These are phyloP conservation scores for Pogostemon cablin DNA, from an alignment of 257 asterid genomes.

Conservation along the genomic window DNA sequence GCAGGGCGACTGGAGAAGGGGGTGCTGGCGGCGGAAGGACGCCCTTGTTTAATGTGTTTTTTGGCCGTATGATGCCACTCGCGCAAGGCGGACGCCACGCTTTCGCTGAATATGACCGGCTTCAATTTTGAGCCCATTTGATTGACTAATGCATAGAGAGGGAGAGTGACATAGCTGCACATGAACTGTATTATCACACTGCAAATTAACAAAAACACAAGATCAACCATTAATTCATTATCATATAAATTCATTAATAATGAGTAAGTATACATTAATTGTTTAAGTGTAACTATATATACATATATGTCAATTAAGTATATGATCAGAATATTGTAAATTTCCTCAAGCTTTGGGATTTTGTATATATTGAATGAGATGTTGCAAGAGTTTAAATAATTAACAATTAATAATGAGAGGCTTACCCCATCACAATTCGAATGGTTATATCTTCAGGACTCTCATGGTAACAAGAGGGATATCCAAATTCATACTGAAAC, in stretches of 20 bases:
- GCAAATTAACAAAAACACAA: background rate
- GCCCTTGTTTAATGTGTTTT: constrained; percentile 63
- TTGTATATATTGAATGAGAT: too few species aligned
- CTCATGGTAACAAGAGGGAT: constrained; percentile 86
- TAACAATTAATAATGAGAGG: background rate
- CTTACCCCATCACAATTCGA: constrained; percentile 81
- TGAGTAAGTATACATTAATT: too few species aligned
- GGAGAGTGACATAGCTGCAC: constrained; percentile 93
- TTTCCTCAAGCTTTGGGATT: too few species aligned
- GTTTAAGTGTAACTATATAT: too few species aligned
- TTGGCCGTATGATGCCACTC: constrained; percentile 81
- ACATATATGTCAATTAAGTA: too few species aligned
- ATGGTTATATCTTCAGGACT: constrained; percentile 63
- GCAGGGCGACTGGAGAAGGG: constrained; percentile 65
- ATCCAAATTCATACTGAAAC: constrained; percentile 70
- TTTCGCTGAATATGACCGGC: constrained; percentile 69
- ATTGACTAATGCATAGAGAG: constrained; percentile 87
- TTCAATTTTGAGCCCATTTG: constrained; percentile 95
- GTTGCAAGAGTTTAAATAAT: too few species aligned
- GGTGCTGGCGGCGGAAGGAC: constrained; percentile 44
- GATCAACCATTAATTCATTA: background rate
- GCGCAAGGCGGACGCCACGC: constrained; percentile 67
- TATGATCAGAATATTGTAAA: too few species aligned
- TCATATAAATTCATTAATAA: background rate
- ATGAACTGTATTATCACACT: constrained; percentile 67